Conservation (phyloP, 2,329 filamentous ascomycete species). For the Knufia petricola region DNA sequence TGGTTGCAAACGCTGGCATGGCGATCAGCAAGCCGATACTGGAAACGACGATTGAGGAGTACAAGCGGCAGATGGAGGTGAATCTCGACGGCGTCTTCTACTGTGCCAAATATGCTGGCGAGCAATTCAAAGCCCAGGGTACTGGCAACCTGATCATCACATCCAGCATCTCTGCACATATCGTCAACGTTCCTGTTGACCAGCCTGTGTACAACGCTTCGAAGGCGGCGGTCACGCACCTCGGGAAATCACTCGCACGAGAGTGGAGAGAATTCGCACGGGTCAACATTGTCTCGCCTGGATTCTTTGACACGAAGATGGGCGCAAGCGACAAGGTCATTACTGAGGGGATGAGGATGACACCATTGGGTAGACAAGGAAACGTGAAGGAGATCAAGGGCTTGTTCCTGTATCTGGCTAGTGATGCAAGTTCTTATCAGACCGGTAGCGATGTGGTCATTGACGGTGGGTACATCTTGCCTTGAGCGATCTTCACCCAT, state of each 20-base stretch:
- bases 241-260: slow-evolving; percentile 46
- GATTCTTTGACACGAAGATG: slow-evolving; percentile 50
- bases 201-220: slow-evolving; percentile 49
- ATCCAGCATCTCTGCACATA: slow-evolving; percentile 41
- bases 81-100: slow-evolving; percentile 44
- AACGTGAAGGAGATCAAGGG: slow-evolving; percentile 39
- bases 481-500: slow-evolving; percentile 8
- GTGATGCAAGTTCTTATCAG: slow-evolving; percentile 37
- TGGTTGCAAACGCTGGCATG: slow-evolving; percentile 42
- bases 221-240: slow-evolving; percentile 48
- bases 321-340: slow-evolving; percentile 36
- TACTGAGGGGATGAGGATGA: slow-evolving; percentile 43
- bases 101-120: slow-evolving; percentile 37
- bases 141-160: slow-evolving; percentile 46
- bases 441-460: slow-evolving; percentile 38
- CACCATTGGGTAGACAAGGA: slow-evolving; percentile 34
- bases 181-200: slow-evolving; percentile 45
- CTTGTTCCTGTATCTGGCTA: slow-evolving; percentile 39
- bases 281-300: slow-evolving; percentile 47
- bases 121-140: slow-evolving; percentile 36
- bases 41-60: slow-evolving; percentile 45
- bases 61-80: slow-evolving; percentile 43
- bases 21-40: slow-evolving; percentile 47
- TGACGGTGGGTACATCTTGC: slow-evolving; percentile 31
- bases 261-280: slow-evolving; percentile 51